phyloP scores from a whole-genome alignment of 2,329 filamentous ascomycete species.

The Ilyonectria mors-panacis region DNA sequence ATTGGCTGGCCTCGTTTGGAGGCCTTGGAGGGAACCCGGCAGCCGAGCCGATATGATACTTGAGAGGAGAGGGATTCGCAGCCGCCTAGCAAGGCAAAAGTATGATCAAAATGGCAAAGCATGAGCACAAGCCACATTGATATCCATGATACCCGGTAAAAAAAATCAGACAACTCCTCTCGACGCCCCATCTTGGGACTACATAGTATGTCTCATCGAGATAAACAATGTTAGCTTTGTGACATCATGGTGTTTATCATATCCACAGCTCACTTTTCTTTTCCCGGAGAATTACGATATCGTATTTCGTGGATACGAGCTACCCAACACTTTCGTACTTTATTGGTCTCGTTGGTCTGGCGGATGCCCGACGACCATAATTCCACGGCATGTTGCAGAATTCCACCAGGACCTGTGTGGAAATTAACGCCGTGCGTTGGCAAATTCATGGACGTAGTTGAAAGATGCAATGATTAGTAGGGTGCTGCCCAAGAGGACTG shows the following conservation, averaged over 20 bases:
- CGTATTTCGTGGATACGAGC: too few relatives aligned
- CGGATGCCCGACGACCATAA: too few relatives aligned
- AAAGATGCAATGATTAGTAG: background rate
- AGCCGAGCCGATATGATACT: background rate
- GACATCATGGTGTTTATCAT: too few relatives aligned
- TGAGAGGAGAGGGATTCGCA: background rate
- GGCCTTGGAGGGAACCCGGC: background rate
- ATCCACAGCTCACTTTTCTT: too few relatives aligned
- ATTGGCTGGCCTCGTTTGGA: slow-evolving; percentile 1
- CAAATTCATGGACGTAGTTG: background rate
- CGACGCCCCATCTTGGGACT: background rate
- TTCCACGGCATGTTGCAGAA: too few relatives aligned
- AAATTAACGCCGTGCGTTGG: background rate
- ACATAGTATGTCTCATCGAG: background rate
- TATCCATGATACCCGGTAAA: background rate
- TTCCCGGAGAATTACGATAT: too few relatives aligned
- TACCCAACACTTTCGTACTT: too few relatives aligned
- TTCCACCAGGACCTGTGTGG: too few relatives aligned
- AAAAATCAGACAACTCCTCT: background rate
- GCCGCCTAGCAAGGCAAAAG: too few relatives aligned
- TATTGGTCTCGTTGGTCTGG: too few relatives aligned
- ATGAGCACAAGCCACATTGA: background rate
- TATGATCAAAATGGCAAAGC: too few relatives aligned
- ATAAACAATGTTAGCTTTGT: background rate
- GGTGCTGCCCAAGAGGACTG: background rate